Percentiles rank a stretch among this genome's conserved stretches.
phyloP scores from a whole-genome alignment of 768 basidiomycete genomes.

The Tylopilus subfusipes region DNA sequence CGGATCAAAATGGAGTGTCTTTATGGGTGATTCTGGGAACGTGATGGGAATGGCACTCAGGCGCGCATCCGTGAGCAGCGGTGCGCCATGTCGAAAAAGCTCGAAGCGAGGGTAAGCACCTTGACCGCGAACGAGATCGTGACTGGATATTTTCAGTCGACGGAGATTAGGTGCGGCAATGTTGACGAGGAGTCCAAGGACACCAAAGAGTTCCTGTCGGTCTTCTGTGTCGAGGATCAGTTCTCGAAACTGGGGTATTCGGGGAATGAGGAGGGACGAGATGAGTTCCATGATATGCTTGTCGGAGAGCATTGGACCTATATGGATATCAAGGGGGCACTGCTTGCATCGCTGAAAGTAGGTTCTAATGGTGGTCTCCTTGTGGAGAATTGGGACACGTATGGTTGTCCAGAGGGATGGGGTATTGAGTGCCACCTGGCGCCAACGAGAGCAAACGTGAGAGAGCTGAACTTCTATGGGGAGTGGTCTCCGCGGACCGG shows the following conservation, averaged over 20 bases:
- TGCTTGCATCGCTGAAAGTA: conserved; percentile 34
- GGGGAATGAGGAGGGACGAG: conserved; percentile 26
- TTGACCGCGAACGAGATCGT: conserved; percentile 22
- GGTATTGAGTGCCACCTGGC: conserved; percentile 31
- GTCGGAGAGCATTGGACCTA: conserved; percentile 28
- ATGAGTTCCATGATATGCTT: conserved; percentile 24
- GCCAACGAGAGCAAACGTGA: conserved; percentile 35
- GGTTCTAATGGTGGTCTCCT: conserved; percentile 23
- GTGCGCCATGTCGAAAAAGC: conserved; percentile 33
- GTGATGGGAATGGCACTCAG: conserved; percentile 33
- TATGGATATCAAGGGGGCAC: conserved; percentile 31
- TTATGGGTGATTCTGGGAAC: conserved; percentile 25
- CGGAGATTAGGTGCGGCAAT: conserved; percentile 25
- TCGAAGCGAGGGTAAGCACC: conserved; percentile 28
- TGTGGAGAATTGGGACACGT: conserved; percentile 31
- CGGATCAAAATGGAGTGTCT: conserved; percentile 36
- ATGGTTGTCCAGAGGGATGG: conserved; percentile 38
- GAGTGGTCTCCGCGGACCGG: conserved; percentile 27
- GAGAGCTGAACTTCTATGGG: conserved; percentile 35
- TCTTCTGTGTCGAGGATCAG: conserved; percentile 31
- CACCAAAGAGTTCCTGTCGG: conserved; percentile 26
- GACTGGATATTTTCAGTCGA: conserved; percentile 30
- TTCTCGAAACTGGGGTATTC: conserved; percentile 32
- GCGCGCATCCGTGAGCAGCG: conserved; percentile 30
- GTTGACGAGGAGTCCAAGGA: conserved; percentile 23